Conservation (phyloP, 2,329 filamentous ascomycete genomes). For the Grosmannia clavigera region DNA sequence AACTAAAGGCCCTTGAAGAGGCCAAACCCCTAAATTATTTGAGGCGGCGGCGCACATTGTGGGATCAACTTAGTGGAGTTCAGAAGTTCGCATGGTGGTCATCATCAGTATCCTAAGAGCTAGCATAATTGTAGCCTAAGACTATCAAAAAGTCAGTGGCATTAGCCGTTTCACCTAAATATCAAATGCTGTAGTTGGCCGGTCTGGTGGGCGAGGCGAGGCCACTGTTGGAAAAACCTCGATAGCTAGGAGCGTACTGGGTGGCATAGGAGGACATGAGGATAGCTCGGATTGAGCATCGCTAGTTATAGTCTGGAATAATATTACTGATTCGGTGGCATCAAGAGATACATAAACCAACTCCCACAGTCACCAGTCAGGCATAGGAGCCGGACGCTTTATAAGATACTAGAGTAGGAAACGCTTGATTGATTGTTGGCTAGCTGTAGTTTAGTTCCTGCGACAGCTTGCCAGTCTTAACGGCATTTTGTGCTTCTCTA, state of each 20-base stretch:
- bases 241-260: conserved; percentile 30
- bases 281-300: conserved; percentile 19
- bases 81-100: conserved; percentile 66
- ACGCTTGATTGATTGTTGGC: no score
- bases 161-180: conserved; percentile 31
- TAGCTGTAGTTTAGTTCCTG: no score
- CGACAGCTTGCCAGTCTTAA: no score
- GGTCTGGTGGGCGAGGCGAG: conserved; percentile 34
- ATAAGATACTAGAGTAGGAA: no score
- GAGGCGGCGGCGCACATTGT: no score
- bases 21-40: no score
- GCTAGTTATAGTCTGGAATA: conserved; percentile 23
- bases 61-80: conserved; percentile 31
- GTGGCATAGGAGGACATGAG: conserved; percentile 25
- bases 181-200: conserved; percentile 32
- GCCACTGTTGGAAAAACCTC: conserved; percentile 37
- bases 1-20: no score
- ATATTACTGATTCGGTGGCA: conserved; percentile 30
- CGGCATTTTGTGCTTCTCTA: no score
- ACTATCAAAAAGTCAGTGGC: conserved; percentile 44
- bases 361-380: no score
- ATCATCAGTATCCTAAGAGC: conserved; percentile 48
- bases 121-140: conserved; percentile 65
- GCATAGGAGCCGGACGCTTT: no score
- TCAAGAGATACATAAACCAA: conserved; percentile 13